A percentile compares a stretch with the other conserved stretches of the same genome.
Conservation (phyloP, 805 yeast genomes). For the Zygosaccharomyces siamensis region DNA sequence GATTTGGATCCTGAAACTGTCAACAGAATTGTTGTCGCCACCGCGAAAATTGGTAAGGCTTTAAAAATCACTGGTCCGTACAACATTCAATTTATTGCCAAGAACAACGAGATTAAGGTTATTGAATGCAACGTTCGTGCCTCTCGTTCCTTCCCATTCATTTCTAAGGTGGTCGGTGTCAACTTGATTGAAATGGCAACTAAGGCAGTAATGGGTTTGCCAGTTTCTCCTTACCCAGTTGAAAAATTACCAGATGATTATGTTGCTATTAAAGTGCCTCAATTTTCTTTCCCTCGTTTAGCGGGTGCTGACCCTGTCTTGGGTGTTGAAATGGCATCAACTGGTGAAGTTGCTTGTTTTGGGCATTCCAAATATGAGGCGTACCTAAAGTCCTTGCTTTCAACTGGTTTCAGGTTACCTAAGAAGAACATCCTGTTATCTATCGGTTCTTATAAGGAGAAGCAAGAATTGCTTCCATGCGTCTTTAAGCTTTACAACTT, state of each 20-base stretch:
- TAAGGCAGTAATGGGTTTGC: constrained; percentile 85
- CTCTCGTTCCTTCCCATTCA: constrained; percentile 98
- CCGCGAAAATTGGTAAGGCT: constrained; percentile 94
- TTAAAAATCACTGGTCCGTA: constrained; percentile 95
- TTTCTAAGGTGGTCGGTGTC: constrained; percentile 94
- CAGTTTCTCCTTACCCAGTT: constrained; percentile 85
- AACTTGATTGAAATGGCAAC: constrained; percentile 97
- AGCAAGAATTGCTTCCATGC: constrained; percentile 85
- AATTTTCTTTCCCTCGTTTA: constrained; percentile 92
- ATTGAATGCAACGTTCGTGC: constrained; percentile 99
- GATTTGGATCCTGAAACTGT: constrained; percentile 90
- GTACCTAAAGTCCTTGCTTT: constrained; percentile 85
- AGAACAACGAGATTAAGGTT: constrained; percentile 92
- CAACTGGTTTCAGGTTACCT: constrained; percentile 94
- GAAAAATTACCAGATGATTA: constrained; percentile 86
- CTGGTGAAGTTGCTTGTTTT: constrained; percentile 97
- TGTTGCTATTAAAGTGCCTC: constrained; percentile 95
- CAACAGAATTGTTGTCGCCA: constrained; percentile 83
- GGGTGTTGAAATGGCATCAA: constrained; percentile 99
- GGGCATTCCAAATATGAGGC: constrained; percentile 97
- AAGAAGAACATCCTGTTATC: constrained; percentile 91
- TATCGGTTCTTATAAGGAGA: constrained; percentile 95
- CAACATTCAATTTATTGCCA: constrained; percentile 94
- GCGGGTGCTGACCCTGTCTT: constrained; percentile 97
- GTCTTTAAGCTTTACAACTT: constrained; percentile 72